Evolutionary conservation across 192 early-diverging fungal genomes (phyloP).

Genomic region (Coemansia biformis): DNA sequence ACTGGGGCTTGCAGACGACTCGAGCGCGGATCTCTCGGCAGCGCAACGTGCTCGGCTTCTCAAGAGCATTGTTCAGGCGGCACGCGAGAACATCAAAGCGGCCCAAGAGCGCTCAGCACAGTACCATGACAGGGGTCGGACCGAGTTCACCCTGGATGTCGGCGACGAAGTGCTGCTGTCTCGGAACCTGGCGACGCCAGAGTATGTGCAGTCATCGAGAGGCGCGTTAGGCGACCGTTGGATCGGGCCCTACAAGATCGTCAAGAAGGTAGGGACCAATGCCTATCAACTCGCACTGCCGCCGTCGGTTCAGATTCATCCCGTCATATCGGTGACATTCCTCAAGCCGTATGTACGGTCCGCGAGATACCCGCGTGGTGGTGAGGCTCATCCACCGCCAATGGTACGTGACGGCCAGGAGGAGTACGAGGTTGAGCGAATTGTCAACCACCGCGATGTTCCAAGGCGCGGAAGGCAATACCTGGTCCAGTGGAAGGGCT

Average conservation of each 20-base stretch:
- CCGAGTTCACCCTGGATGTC: neutral
- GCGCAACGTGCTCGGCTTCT: neutral
- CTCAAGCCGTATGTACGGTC: neutral
- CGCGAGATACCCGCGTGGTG: neutral
- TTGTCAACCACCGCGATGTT: neutral
- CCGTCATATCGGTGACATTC: neutral
- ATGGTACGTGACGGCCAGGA: neutral
- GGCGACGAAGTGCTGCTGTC: neutral
- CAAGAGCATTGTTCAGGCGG: neutral
- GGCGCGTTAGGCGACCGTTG: neutral
- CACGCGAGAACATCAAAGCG: neutral
- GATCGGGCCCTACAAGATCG: constrained; percentile 3
- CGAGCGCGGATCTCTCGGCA: neutral
- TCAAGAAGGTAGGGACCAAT: neutral
- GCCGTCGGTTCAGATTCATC: neutral
- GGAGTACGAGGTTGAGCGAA: constrained; percentile 1
- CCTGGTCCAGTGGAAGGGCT: neutral
- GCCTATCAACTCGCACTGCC: constrained; percentile 3
- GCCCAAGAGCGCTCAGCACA: neutral
- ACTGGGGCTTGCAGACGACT: neutral
- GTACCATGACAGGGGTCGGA: neutral
- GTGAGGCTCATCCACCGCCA: neutral
- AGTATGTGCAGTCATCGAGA: neutral
- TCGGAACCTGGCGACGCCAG: neutral
- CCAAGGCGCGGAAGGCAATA: neutral